A percentile compares a stretch with the other conserved stretches of the same genome.
phyloP scores from a whole-genome alignment of 192 early-diverging fungal genomes.

The Rhizophagus clarus region DNA sequence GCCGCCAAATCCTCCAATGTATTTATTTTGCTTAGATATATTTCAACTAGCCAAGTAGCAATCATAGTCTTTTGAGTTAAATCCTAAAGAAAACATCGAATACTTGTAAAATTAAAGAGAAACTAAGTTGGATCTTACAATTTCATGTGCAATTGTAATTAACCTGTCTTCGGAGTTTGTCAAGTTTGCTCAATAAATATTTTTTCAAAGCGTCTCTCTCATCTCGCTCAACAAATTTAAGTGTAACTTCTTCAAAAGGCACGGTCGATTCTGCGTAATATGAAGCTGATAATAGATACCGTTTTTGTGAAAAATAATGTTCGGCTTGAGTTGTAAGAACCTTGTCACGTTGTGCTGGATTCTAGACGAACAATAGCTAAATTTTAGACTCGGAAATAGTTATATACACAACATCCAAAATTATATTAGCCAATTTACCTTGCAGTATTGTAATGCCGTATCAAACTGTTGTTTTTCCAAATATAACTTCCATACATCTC shows the following conservation, averaged over 20 bases:
- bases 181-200: conserved; percentile 78
- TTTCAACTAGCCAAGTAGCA: conserved; percentile 87
- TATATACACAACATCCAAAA: neutral
- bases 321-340: conserved; percentile 88
- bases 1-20: conserved; percentile 55
- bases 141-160: neutral
- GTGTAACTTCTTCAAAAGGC: conserved; percentile 88
- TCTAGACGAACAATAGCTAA: conserved; percentile 37
- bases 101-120: neutral
- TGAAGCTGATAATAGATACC: conserved; percentile 76
- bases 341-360: conserved; percentile 72
- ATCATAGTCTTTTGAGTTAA: conserved; percentile 78
- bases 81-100: conserved; percentile 53
- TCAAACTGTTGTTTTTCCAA: conserved; percentile 83
- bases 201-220: conserved; percentile 75
- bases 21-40: conserved; percentile 81
- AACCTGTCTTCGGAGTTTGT: conserved; percentile 66
- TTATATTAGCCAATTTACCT: conserved; percentile 42
- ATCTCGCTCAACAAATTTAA: conserved; percentile 78
- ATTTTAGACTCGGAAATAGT: neutral
- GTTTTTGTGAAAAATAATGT: conserved; percentile 73
- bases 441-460: conserved; percentile 75
- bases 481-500: conserved; percentile 93
- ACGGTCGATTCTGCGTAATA: conserved; percentile 83
- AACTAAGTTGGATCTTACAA: neutral